Evolutionary conservation across 345 rosid genomes (phyloP), one percentile per base, ranked within the genome.

Genomic region (Syzygium aromaticum): DNA sequence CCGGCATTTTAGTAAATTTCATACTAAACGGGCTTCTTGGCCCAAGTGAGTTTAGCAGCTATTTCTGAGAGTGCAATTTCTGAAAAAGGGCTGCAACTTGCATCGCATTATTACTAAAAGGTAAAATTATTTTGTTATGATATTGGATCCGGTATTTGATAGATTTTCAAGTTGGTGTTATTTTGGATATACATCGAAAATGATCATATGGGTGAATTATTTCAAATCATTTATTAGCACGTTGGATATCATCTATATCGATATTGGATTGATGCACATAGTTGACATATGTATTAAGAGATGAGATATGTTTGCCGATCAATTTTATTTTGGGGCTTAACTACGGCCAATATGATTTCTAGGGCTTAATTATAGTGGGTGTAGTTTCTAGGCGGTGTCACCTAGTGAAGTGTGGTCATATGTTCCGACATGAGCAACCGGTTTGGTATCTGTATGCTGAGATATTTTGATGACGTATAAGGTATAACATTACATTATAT

Each of bases 401-500:
- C 40, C 40, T 38, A 38, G 3, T 38, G 40, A 38, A 38, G 40
- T 38, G 40, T 38, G 40, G 40, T 38, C 40, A 3, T 38, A 38
- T 3, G 11, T 6, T 27, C 7, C 3, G 0, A 59, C n/a, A 57
- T 25, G 28, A 25, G 64, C 64, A 57, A 25, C 0, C 5, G 6
- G 3, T 25, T 57, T 23, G 28, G 7, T 25, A 57, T 57, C 0
- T 10, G 13, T 56, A 23, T 23, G 63, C 2, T 57, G 13, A 57
- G 63, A 0, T 11, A 6, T 3, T 59, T 59, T 2, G 13, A 27
- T 1, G 0, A 4, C n/a, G 3, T 25, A 57, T 57, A n/a, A 25
- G 6, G 64, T 57, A 15, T 0, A 1, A 0, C 3, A n/a, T 63
- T 63, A 63, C 19, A 61, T n/a, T n/a, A 61, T 25, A 27, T 27